Evolutionary conservation across 2,329 filamentous ascomycete genomes (phyloP).

Genomic region (Botryotinia calthae): DNA sequence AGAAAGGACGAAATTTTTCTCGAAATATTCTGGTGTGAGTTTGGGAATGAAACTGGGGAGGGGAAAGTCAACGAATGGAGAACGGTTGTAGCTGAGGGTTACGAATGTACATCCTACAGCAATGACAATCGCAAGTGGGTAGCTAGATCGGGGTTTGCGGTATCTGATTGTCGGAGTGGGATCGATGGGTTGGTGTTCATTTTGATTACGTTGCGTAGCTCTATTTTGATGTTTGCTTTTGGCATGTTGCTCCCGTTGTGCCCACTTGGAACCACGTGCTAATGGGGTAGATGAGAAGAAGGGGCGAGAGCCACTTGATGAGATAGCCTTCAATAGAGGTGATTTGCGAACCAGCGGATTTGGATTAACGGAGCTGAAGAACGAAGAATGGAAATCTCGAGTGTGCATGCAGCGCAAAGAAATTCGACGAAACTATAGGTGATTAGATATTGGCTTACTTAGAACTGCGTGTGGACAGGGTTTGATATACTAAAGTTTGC

Average conservation of each 20-base stretch:
- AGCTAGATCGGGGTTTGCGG: background rate
- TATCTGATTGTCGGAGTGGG: background rate
- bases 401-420: background rate
- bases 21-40: background rate
- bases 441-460: background rate
- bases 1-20: slow-evolving; percentile 1
- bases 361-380: background rate
- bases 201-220: background rate
- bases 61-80: background rate
- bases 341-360: background rate
- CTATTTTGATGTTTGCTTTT: background rate
- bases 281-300: slow-evolving; percentile 6
- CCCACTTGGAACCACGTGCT: background rate
- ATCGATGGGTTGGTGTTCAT: background rate
- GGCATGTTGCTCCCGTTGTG: background rate
- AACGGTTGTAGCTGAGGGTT: slow-evolving; percentile 14
- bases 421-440: background rate
- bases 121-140: slow-evolving; percentile 8
- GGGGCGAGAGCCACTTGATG: slow-evolving; percentile 4
- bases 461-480: background rate
- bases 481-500: background rate
- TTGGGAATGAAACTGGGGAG: background rate
- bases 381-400: background rate
- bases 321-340: background rate
- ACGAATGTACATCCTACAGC: slow-evolving; percentile 8